phyloP scores from a whole-genome alignment of 176 grass and related monocot genomes.

The Eleusine indica region DNA sequence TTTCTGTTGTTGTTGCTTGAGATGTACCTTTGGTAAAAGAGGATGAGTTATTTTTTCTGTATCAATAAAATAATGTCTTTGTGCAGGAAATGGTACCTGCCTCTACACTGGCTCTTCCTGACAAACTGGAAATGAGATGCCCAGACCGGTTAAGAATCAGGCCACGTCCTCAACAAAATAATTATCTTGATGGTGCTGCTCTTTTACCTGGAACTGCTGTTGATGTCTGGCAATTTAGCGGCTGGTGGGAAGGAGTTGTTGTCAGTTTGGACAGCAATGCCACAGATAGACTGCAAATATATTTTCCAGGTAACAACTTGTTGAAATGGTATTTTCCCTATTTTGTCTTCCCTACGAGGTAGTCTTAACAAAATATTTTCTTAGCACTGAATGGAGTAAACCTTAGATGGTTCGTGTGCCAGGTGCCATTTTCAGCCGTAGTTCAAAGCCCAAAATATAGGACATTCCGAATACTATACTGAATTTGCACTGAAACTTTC shows the following conservation, averaged over 20 bases:
- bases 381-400: neutral
- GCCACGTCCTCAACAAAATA: conserved; percentile 55
- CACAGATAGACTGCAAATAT: conserved; percentile 61
- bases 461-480: neutral
- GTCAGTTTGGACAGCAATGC: conserved; percentile 45
- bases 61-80: conserved; percentile 29
- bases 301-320: conserved; percentile 60
- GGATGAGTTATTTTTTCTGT: conserved; percentile 4
- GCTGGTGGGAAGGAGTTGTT: conserved; percentile 96
- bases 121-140: conserved; percentile 74
- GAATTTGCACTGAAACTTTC: conserved; percentile 4
- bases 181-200: conserved; percentile 42
- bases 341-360: neutral
- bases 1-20: neutral
- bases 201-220: conserved; percentile 72
- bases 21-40: conserved; percentile 22
- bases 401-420: neutral
- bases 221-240: conserved; percentile 82
- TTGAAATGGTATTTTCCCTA: conserved; percentile 21
- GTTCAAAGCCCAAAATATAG: neutral
- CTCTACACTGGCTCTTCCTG: conserved; percentile 71
- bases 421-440: neutral
- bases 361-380: neutral
- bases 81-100: conserved; percentile 73
- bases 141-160: conserved; percentile 65